Base-by-base conservation (phyloP, 2,329 filamentous ascomycete genomes). In the Aspergillus sp. region DNA sequence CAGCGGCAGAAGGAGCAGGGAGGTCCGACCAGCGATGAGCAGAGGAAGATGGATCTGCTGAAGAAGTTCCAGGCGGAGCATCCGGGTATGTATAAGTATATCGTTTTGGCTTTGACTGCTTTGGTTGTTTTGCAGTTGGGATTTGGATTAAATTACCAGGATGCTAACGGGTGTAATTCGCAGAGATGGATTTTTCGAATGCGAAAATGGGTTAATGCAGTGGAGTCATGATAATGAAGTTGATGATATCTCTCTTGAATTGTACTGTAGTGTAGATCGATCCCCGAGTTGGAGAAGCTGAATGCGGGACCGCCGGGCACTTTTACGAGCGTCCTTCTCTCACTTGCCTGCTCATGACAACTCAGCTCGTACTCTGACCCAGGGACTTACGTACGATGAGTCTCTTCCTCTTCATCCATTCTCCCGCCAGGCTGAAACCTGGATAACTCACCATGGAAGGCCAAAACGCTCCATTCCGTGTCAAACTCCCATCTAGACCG, bases 1-100 rank as follows among this genome's bases (percentile, higher is more conserved):
- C 95, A 99, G 82, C 84, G 90, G 65, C 93, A 98, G 81, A 99
- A 99, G 86, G 93, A 98, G 81, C 81, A 84, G 76, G 95, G 95
- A 4, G 84, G 89, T 76, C 91, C 92, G 47, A 92, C 89, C 12
- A 96, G 91, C 64, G 95, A 98, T 66, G 95, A 99, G 81, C 88
- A 96, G 83, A 91, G 93, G 82, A 98, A 98, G 84, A 78, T 87
- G 72, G 93, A 99, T 56, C 88, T 99, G 68, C 79, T 99, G 72
- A 90, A 90, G 79, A 91, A 96, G 80, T 98, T 99, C 79, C 89
- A 97, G 84, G 81, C 80, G 51, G 87, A 96, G 69, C 86, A 89
- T 76, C 87, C 87, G 1, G 75, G 75, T 77, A 66, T 61, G 68
- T 69, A 8, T 39, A 49, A 4, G 27, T 31, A 9, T 31, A 9